These are phyloP conservation scores for Elsinoe fawcettii DNA, from an alignment of 2,329 filamentous ascomycete species.

Conservation along the genomic window DNA sequence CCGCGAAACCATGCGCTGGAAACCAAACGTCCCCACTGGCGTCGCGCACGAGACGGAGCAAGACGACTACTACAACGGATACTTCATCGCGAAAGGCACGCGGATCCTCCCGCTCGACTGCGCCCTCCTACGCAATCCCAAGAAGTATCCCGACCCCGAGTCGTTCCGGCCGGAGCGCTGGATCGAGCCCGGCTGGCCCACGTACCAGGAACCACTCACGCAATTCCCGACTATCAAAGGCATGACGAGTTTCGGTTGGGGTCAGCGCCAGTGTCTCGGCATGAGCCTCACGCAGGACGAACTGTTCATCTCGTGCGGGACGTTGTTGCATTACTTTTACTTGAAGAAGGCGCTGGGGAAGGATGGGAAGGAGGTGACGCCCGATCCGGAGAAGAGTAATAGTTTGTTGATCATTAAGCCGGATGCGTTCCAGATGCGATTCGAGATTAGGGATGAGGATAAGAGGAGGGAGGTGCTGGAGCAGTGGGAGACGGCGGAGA, in stretches of 20 bases:
- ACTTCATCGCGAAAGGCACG: conserved; percentile 45
- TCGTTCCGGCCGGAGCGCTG: conserved; percentile 56
- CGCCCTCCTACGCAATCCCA: conserved; percentile 48
- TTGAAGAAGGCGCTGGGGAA: conserved; percentile 42
- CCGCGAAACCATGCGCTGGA: conserved; percentile 51
- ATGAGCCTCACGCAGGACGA: conserved; percentile 56
- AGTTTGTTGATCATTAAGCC: conserved; percentile 52
- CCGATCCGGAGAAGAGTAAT: conserved; percentile 43
- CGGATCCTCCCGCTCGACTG: conserved; percentile 47
- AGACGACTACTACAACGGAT: conserved; percentile 47
- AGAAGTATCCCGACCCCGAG: conserved; percentile 57
- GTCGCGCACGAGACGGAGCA: conserved; percentile 46
- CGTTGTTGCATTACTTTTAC: conserved; percentile 42
- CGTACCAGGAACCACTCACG: conserved; percentile 57
- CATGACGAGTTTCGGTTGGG: conserved; percentile 59
- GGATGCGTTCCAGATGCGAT: conserved; percentile 48
- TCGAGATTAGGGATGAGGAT: conserved; percentile 42
- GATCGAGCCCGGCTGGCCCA: conserved; percentile 55
- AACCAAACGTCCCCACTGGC: conserved; percentile 47
- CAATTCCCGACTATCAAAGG: conserved; percentile 56
- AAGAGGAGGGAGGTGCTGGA: conserved; percentile 34
- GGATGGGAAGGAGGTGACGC: conserved; percentile 38
- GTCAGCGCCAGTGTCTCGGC: conserved; percentile 55
- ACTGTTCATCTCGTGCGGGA: conserved; percentile 46
- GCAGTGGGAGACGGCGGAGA: conserved; percentile 34